Percentiles rank a stretch among this genome's conserved stretches.
Evolutionary conservation across 139 green algal genomes (phyloP).

Genomic region (Haematococcus lacustris): DNA sequence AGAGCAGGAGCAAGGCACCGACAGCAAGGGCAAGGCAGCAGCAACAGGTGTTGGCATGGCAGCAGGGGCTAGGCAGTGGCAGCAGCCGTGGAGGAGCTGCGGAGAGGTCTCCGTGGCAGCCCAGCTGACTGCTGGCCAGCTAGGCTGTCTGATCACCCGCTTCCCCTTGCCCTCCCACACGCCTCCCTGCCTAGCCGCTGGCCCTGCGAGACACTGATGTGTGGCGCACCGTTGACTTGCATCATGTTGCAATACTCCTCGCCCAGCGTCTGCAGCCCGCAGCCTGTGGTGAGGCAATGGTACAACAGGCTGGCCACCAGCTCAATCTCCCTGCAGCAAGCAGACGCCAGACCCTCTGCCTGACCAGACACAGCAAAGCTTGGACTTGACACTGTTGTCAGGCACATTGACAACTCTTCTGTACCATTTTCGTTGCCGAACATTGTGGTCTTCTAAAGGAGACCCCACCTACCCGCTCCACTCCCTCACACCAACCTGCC

Average conservation of each 20-base stretch:
- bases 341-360: neutral
- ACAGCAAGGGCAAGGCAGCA: neutral
- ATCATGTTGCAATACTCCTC: conserved; percentile 90
- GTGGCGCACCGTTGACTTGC: conserved; percentile 22
- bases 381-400: neutral
- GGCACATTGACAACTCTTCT: no score
- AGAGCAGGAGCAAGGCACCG: no score
- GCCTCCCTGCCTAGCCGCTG: neutral
- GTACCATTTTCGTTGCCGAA: neutral
- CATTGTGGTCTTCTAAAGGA: neutral
- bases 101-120: no score
- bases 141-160: no score
- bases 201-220: neutral
- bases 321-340: conserved; percentile 43
- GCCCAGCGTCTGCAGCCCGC: conserved; percentile 71
- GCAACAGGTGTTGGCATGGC: neutral
- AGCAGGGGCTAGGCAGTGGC: no score
- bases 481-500: conserved; percentile 20
- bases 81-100: no score
- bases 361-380: no score
- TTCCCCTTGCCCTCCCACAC: no score
- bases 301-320: conserved; percentile 67
- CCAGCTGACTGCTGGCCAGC: neutral
- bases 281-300: conserved; percentile 70
- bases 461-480: neutral